phyloP scores from a whole-genome alignment of 2,329 filamentous ascomycete genomes.

The Epichloe coenophiala region DNA sequence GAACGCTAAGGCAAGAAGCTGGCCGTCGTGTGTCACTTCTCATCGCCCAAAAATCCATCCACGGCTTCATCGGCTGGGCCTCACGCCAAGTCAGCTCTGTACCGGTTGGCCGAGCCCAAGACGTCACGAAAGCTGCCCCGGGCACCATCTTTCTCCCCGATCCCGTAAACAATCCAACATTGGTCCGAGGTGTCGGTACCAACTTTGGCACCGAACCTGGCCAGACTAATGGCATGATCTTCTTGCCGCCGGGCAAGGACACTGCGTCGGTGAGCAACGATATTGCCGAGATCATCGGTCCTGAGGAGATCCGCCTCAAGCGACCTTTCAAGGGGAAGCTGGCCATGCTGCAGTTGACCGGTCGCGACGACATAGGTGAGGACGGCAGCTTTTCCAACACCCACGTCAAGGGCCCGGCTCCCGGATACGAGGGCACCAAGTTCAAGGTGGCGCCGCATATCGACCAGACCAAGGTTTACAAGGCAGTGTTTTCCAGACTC shows the following conservation, averaged over 20 bases:
- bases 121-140: constrained; percentile 64
- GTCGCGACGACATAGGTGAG: constrained; percentile 56
- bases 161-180: constrained; percentile 67
- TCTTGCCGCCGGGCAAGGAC: constrained; percentile 73
- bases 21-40: constrained; percentile 82
- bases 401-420: constrained; percentile 36
- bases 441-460: constrained; percentile 88
- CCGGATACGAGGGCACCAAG: constrained; percentile 61
- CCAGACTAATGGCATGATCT: constrained; percentile 69
- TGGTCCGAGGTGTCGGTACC: constrained; percentile 67
- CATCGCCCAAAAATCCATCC: constrained; percentile 90
- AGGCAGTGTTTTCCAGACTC: constrained; percentile 78
- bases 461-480: constrained; percentile 85
- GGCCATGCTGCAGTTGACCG: constrained; percentile 69
- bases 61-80: constrained; percentile 80
- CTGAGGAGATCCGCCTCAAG: constrained; percentile 74
- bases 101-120: constrained; percentile 84
- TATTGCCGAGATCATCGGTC: constrained; percentile 66
- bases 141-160: constrained; percentile 84
- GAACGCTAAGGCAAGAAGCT: constrained; percentile 74
- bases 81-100: constrained; percentile 78
- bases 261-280: constrained; percentile 65
- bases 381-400: constrained; percentile 49
- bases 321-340: constrained; percentile 70
- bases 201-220: constrained; percentile 63